These are phyloP conservation scores for Fusarium caatingaense DNA, from an alignment of 2,329 filamentous ascomycete species.

Conservation along the genomic window DNA sequence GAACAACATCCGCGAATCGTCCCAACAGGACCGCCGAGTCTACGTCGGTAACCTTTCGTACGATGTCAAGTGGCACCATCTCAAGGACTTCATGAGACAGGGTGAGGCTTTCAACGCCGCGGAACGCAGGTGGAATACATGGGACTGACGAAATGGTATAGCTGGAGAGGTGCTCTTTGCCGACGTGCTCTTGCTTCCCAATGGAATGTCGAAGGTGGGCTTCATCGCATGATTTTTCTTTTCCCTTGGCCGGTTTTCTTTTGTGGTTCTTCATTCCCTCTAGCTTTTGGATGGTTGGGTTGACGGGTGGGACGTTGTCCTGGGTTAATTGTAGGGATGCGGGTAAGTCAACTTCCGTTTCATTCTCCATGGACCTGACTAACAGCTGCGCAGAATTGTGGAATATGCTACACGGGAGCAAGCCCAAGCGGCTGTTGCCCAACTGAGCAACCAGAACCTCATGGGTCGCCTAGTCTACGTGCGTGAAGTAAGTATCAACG, in stretches of 20 bases:
- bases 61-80: conserved; percentile 99
- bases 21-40: conserved; percentile 98
- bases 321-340: conserved; percentile 97
- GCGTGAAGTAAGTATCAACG: conserved; percentile 78
- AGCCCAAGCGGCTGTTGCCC: conserved; percentile 96
- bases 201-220: conserved; percentile 99
- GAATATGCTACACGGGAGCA: conserved; percentile 99
- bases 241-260: conserved; percentile 79
- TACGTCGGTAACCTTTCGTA: conserved; percentile 99
- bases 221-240: conserved; percentile 83
- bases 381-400: conserved; percentile 81
- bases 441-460: conserved; percentile 98
- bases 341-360: conserved; percentile 75
- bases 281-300: conserved; percentile 89
- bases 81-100: conserved; percentile 99
- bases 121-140: conserved; percentile 44
- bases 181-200: conserved; percentile 98
- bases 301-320: conserved; percentile 97
- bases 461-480: conserved; percentile 99
- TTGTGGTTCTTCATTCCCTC: conserved; percentile 73
- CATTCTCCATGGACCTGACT: conserved; percentile 41
- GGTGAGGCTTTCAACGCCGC: conserved; percentile 69
- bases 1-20: conserved; percentile 91
- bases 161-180: conserved; percentile 99
- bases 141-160: conserved; percentile 62